These are phyloP conservation scores for Calonectria honghensis DNA, from an alignment of 2,329 filamentous ascomycete species.

Conservation along the genomic window DNA sequence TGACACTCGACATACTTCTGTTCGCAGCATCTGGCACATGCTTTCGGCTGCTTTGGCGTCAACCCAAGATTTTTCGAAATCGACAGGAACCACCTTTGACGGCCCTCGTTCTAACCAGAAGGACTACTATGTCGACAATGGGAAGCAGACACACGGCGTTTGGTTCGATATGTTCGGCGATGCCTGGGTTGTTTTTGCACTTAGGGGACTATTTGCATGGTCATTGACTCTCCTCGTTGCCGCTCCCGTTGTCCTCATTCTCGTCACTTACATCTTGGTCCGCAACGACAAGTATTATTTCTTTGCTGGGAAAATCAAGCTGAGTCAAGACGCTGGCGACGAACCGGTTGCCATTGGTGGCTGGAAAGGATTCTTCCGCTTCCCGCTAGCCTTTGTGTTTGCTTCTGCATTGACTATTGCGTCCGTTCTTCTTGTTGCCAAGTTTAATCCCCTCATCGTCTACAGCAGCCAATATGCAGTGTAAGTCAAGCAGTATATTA, in stretches of 20 bases:
- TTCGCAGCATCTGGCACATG: conserved; percentile 91
- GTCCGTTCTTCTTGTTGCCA: conserved; percentile 83
- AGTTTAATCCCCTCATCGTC: conserved; percentile 92
- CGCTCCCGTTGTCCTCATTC: conserved; percentile 82
- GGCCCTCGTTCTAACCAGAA: conserved; percentile 72
- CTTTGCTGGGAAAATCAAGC: conserved; percentile 78
- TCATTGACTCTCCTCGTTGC: conserved; percentile 89
- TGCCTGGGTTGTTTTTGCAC: conserved; percentile 84
- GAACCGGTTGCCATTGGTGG: conserved; percentile 81
- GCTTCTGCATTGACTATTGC: conserved; percentile 82
- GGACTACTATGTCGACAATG: conserved; percentile 78
- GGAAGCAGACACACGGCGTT: conserved; percentile 81
- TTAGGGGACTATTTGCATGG: conserved; percentile 91
- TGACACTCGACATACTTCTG: conserved; percentile 85
- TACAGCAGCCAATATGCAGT: conserved; percentile 92
- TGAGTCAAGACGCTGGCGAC: conserved; percentile 74
- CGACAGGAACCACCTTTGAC: conserved; percentile 80
- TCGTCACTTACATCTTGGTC: conserved; percentile 81
- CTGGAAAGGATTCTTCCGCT: conserved; percentile 88
- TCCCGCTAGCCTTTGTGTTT: conserved; percentile 83
- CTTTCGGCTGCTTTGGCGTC: conserved; percentile 88
- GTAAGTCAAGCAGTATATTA: conserved; percentile 57
- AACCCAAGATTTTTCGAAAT: conserved; percentile 80
- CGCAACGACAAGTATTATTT: conserved; percentile 90
- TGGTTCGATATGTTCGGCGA: conserved; percentile 96